These are phyloP conservation scores for Capillidium rhysosporum DNA, from an alignment of 371 early-diverging fungal species.

Conservation along the genomic window DNA sequence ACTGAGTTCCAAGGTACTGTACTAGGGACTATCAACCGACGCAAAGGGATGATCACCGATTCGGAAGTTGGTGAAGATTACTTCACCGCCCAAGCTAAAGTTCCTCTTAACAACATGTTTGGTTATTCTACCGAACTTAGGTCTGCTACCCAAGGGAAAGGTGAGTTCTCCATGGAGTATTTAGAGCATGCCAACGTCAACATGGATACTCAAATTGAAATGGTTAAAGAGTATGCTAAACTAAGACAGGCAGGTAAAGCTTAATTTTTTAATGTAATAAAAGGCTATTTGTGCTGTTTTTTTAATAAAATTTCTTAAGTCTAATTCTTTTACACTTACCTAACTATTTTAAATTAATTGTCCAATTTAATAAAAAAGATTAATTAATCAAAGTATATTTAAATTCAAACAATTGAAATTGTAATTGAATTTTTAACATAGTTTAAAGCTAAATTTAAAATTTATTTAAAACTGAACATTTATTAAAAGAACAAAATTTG, in stretches of 20 bases:
- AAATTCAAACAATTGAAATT: too few species aligned
- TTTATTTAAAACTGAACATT: too few species aligned
- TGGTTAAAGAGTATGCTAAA: slow-evolving; percentile 68
- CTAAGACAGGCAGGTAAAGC: slow-evolving; percentile 9
- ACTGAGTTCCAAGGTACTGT: slow-evolving; percentile 87
- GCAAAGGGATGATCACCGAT: slow-evolving; percentile 87
- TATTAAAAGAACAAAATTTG: too few species aligned
- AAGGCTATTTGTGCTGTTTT: too few species aligned
- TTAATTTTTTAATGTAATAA: not conserved
- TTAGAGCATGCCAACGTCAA: slow-evolving; percentile 67
- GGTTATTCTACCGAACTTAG: slow-evolving; percentile 92
- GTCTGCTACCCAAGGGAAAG: slow-evolving; percentile 90
- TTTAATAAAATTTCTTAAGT: too few species aligned
- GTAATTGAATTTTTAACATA: too few species aligned
- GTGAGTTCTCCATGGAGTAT: slow-evolving; percentile 97
- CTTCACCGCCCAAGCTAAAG: slow-evolving; percentile 63
- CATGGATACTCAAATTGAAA: slow-evolving; percentile 57
- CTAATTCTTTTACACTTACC: too few species aligned
- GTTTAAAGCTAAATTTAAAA: too few species aligned
- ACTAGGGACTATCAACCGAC: slow-evolving; percentile 83
- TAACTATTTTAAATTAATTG: too few species aligned
- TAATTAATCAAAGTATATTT: too few species aligned
- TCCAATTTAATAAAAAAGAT: too few species aligned
- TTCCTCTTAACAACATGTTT: slow-evolving; percentile 94
- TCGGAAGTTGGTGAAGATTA: slow-evolving; percentile 88